A percentile compares a stretch with the other conserved stretches of the same genome.
Conservation (phyloP, 768 basidiomycete genomes). For the Suillus clintonianus region DNA sequence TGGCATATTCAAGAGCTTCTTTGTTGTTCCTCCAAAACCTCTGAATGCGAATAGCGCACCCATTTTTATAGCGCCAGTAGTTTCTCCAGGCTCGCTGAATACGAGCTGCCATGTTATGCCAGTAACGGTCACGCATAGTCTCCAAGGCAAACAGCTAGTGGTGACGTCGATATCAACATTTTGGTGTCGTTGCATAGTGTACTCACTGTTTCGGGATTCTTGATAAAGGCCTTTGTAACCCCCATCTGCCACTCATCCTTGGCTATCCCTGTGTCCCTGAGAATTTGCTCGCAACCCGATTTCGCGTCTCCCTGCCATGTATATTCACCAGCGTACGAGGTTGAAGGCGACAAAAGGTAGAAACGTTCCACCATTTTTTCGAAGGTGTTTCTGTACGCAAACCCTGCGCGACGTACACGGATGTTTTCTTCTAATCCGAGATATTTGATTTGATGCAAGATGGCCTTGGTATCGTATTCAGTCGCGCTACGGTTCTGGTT, state of each 20-base stretch:
- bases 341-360: constrained; percentile 91
- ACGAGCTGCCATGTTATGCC: constrained; percentile 98
- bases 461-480: constrained; percentile 94
- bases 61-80: constrained; percentile 93
- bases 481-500: constrained; percentile 92
- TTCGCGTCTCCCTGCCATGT: constrained; percentile 91
- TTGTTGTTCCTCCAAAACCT: constrained; percentile 99
- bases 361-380: constrained; percentile 99
- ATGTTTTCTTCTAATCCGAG: constrained; percentile 98
- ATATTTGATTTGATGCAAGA: constrained; percentile 99
- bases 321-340: constrained; percentile 98
- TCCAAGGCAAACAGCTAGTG: constrained; percentile 92
- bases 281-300: constrained; percentile 89
- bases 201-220: constrained; percentile 95
- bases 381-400: constrained; percentile 97
- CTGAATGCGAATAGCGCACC: constrained; percentile 93
- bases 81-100: constrained; percentile 97
- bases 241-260: constrained; percentile 99
- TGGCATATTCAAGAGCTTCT: constrained; percentile 84
- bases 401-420: constrained; percentile 94
- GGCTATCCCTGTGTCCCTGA: constrained; percentile 93
- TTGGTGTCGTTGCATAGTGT: not conserved
- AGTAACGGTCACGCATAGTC: constrained; percentile 98
- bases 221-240: constrained; percentile 97
- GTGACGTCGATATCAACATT: not conserved